Conservation (phyloP, 2,329 filamentous ascomycete species). For the Blastomyces percursus region DNA sequence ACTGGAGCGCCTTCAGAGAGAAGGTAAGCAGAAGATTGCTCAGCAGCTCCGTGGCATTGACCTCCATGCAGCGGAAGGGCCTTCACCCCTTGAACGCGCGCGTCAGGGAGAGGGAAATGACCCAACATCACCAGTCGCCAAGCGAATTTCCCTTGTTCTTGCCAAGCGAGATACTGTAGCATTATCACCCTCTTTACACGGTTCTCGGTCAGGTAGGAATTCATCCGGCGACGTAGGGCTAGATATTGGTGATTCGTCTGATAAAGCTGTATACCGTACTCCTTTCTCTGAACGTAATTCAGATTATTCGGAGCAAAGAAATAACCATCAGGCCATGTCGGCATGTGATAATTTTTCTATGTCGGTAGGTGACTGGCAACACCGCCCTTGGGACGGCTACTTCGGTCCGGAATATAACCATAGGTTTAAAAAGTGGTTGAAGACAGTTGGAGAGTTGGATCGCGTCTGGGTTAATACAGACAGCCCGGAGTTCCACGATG, state of each 20-base stretch:
- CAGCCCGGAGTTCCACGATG: slow-evolving; percentile 25
- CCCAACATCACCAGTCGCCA: slow-evolving; percentile 15
- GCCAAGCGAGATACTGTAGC: not conserved
- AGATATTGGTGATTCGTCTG: not conserved
- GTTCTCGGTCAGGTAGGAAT: not conserved
- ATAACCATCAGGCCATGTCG: not conserved
- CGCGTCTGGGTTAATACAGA: slow-evolving; percentile 16
- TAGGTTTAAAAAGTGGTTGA: slow-evolving; percentile 11
- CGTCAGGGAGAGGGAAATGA: slow-evolving; percentile 22
- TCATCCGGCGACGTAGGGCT: not conserved
- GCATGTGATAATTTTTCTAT: not conserved
- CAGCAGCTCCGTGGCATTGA: slow-evolving; percentile 2
- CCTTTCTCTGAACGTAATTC: not conserved
- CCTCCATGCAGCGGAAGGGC: not conserved
- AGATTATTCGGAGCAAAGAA: not conserved
- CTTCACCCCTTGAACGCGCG: slow-evolving; percentile 3
- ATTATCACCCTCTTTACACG: not conserved
- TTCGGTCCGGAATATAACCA: slow-evolving; percentile 9
- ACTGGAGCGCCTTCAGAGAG: slow-evolving; percentile 15
- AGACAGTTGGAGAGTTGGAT: slow-evolving; percentile 10
- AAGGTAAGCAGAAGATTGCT: slow-evolving; percentile 12
- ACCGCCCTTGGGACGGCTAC: slow-evolving; percentile 15
- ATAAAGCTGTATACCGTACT: not conserved
- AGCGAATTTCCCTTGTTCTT: slow-evolving; percentile 10
- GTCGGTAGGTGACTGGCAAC: slow-evolving; percentile 19